phyloP scores from a whole-genome alignment of 2,329 filamentous ascomycete genomes.

The Coniochaeta sp. region DNA sequence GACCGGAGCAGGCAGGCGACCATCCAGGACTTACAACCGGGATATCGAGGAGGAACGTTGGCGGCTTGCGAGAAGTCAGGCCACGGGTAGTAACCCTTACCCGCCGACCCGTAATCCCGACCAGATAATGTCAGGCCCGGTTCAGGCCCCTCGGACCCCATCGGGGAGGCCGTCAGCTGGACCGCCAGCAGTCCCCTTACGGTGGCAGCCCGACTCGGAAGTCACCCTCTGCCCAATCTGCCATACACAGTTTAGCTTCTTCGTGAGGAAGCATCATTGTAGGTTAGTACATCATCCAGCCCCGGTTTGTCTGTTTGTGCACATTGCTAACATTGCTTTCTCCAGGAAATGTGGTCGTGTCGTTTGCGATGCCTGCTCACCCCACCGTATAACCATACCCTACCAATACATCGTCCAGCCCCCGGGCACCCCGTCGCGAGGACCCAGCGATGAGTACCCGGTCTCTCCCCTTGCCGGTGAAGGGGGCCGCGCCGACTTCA shows the following conservation, averaged over 20 bases:
- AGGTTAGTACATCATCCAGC: slow-evolving; percentile 41
- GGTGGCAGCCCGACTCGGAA: slow-evolving; percentile 85
- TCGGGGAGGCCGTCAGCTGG: neutral
- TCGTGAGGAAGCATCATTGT: slow-evolving; percentile 89
- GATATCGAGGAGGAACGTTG: neutral
- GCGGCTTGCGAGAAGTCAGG: neutral
- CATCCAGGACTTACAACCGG: neutral
- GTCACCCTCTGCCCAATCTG: slow-evolving; percentile 83
- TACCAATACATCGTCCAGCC: slow-evolving; percentile 87
- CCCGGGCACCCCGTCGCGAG: slow-evolving; percentile 35
- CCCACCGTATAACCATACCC: slow-evolving; percentile 90
- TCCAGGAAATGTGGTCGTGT: slow-evolving; percentile 82
- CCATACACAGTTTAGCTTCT: slow-evolving; percentile 69
- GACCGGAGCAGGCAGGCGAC: too few relatives aligned
- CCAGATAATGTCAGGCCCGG: slow-evolving; percentile 2
- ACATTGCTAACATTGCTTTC: slow-evolving; percentile 4
- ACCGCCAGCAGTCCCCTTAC: slow-evolving; percentile 35
- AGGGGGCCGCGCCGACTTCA: slow-evolving; percentile 34
- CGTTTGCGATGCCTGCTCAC: slow-evolving; percentile 83
- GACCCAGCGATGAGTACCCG: slow-evolving; percentile 26
- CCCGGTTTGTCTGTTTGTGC: neutral
- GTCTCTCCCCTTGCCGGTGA: slow-evolving; percentile 32
- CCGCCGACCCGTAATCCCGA: neutral
- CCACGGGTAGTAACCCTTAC: neutral
- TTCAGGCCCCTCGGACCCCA: slow-evolving; percentile 4